These are phyloP conservation scores for Camelina sativa DNA, from an alignment of 345 rosid species.

Conservation along the genomic window DNA sequence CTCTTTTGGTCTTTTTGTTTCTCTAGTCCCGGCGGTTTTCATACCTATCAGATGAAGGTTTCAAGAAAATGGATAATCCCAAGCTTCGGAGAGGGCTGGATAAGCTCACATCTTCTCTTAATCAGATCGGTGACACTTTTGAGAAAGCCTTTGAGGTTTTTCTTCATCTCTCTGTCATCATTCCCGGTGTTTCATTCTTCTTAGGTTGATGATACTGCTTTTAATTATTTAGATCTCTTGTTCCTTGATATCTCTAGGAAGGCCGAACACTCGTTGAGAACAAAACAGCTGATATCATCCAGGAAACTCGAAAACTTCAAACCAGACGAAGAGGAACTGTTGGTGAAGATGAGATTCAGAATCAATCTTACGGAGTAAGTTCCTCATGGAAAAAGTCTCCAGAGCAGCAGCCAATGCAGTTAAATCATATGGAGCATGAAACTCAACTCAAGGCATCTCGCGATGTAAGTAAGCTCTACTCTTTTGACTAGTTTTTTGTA, in stretches of 20 bases:
- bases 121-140: conserved; percentile 79
- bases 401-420: conserved; percentile 42
- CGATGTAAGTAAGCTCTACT: conserved; percentile 87
- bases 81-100: conserved; percentile 67
- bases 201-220: conserved; percentile 18
- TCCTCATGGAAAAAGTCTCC: conserved; percentile 53
- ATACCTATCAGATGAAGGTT: conserved; percentile 48
- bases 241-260: conserved; percentile 56
- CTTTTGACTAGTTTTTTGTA: not conserved
- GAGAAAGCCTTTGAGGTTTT: conserved; percentile 85
- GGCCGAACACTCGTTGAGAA: conserved; percentile 77
- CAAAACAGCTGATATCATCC: conserved; percentile 77
- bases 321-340: conserved; percentile 61
- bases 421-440: conserved; percentile 60
- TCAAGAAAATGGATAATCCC: conserved; percentile 67
- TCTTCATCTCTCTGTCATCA: not conserved
- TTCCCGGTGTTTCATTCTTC: not conserved
- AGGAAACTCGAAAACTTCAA: conserved; percentile 76
- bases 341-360: conserved; percentile 41
- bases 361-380: conserved; percentile 42
- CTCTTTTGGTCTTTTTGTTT: conserved; percentile 23
- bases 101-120: conserved; percentile 68
- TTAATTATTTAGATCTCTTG: not conserved
- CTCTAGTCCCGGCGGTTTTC: conserved; percentile 49
- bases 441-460: conserved; percentile 98